A percentile compares a stretch with the other conserved stretches of the same genome.
These are phyloP conservation scores for Termitomyces sp. DNA, from an alignment of 768 basidiomycete genomes.

Conservation along the genomic window DNA sequence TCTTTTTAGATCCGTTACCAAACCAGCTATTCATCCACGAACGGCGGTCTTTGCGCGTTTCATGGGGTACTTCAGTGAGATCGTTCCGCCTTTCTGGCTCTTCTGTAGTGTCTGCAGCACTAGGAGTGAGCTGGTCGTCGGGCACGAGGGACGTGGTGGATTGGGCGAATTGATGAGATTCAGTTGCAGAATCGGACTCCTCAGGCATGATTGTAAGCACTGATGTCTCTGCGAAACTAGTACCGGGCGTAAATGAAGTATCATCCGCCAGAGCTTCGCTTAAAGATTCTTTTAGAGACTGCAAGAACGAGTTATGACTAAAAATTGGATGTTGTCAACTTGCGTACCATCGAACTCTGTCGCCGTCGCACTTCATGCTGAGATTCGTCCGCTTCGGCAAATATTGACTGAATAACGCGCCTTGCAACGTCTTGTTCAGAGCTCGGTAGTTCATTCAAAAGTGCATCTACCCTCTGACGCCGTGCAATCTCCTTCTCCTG, in stretches of 20 bases:
- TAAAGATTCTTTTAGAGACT: conserved; percentile 52
- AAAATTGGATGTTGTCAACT: conserved; percentile 17
- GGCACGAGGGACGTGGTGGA: conserved; percentile 4
- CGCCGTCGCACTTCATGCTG: conserved; percentile 47
- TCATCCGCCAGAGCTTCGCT: conserved; percentile 52
- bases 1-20: conserved; percentile 46
- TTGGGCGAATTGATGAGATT: conserved; percentile 5
- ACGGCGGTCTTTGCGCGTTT: conserved; percentile 40
- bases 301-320: neutral
- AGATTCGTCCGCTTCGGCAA: conserved; percentile 45
- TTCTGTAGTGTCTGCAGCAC: neutral
- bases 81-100: conserved; percentile 4
- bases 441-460: conserved; percentile 51
- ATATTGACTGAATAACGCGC: conserved; percentile 63
- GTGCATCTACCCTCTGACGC: conserved; percentile 43
- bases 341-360: conserved; percentile 50
- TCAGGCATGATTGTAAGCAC: conserved; percentile 31
- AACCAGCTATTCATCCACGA: conserved; percentile 78
- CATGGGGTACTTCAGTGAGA: conserved; percentile 13
- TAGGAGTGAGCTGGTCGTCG: conserved; percentile 8
- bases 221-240: conserved; percentile 22
- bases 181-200: conserved; percentile 2
- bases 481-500: conserved; percentile 57
- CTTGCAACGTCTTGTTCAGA: conserved; percentile 66
- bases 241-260: conserved; percentile 29